phyloP scores from a whole-genome alignment of 352 stramenopile species.

The Phytophthora rubi region DNA sequence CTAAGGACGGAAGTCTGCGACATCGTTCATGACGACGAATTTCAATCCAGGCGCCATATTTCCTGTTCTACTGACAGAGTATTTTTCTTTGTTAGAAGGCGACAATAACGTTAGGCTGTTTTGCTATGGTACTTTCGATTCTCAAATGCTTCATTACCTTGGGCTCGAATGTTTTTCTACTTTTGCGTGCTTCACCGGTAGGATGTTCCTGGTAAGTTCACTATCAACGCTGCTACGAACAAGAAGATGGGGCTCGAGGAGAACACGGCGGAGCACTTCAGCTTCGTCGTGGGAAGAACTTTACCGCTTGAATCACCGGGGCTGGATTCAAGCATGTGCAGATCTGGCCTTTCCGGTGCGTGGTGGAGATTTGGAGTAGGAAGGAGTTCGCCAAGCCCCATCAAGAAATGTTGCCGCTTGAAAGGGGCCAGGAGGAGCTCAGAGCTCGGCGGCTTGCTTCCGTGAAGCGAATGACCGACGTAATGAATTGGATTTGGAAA shows the following conservation, averaged over 20 bases:
- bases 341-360: slow-evolving; percentile 52
- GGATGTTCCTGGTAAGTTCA: slow-evolving; percentile 31
- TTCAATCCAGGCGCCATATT: too few relatives aligned
- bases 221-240: slow-evolving; percentile 14
- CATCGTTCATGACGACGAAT: too few relatives aligned
- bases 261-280: slow-evolving; percentile 32
- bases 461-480: slow-evolving; percentile 37
- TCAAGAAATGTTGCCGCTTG: slow-evolving; percentile 30
- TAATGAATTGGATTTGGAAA: slow-evolving; percentile 52
- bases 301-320: slow-evolving; percentile 25
- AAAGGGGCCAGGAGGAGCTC: slow-evolving; percentile 27
- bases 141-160: too few relatives aligned
- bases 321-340: slow-evolving; percentile 40
- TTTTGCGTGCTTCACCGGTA: slow-evolving; percentile 43
- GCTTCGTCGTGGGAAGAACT: slow-evolving; percentile 43
- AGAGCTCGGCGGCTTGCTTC: slow-evolving; percentile 21
- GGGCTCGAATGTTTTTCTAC: too few relatives aligned
- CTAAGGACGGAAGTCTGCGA: background rate
- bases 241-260: slow-evolving; percentile 39
- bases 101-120: too few relatives aligned
- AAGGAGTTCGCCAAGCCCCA: slow-evolving; percentile 45
- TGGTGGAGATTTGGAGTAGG: slow-evolving; percentile 52
- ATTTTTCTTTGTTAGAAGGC: too few relatives aligned
- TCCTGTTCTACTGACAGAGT: too few relatives aligned
- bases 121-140: too few relatives aligned